A percentile compares a stretch with the other conserved stretches of the same genome.
Evolutionary conservation across 164 flowering plant genomes (phyloP).

Genomic region (Tetracentron sinense): DNA sequence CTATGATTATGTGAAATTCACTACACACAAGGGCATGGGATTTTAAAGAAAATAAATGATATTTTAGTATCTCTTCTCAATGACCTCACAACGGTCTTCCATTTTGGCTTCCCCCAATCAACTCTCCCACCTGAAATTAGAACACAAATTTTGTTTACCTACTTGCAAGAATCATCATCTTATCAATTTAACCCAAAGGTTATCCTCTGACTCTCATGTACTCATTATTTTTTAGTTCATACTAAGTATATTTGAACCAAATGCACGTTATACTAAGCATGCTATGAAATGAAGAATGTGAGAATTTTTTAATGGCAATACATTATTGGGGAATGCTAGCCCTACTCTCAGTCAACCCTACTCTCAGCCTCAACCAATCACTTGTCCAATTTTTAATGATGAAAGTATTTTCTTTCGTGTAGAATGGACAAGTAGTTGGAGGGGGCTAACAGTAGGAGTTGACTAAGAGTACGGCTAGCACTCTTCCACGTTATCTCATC

Average conservation of each 20-base stretch:
- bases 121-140: conserved; percentile 73
- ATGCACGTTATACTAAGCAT: neutral
- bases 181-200: too few relatives aligned
- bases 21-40: neutral
- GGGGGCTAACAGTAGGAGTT: too few relatives aligned
- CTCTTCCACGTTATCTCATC: too few relatives aligned
- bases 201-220: neutral
- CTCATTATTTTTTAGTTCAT: neutral
- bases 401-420: too few relatives aligned
- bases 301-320: neutral
- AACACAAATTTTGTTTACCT: too few relatives aligned
- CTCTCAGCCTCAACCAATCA: too few relatives aligned
- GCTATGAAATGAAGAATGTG: too few relatives aligned
- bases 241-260: neutral
- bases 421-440: too few relatives aligned
- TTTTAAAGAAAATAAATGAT: neutral
- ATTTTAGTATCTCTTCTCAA: conserved; percentile 48
- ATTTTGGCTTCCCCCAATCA: conserved; percentile 95
- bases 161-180: neutral
- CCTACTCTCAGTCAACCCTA: too few relatives aligned
- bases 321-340: too few relatives aligned
- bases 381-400: too few relatives aligned
- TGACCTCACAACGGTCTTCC: conserved; percentile 81
- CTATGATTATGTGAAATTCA: neutral
- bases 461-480: too few relatives aligned